Base-by-base conservation (phyloP, 169 alveolate species). In the Eimeria necatrix region DNA sequence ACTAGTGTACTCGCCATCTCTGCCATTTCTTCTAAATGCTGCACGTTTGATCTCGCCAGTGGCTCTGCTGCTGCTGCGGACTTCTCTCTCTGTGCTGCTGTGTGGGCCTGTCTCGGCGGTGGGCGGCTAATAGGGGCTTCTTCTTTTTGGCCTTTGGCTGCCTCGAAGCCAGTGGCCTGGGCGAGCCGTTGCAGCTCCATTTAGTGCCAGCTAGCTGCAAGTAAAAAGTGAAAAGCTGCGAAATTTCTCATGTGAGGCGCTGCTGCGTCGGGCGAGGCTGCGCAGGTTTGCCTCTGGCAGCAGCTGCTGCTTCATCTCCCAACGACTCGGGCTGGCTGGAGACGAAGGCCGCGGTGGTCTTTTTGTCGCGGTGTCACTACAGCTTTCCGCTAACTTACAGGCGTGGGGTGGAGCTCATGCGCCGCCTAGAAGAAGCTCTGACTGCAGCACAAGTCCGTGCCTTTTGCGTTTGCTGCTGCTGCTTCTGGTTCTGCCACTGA, bases 271-370 rank as follows among this genome's bases (percentile, higher is more conserved):
- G 18, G 7, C 41, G 46, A 46, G 64, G 22, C 85, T 9, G 6
- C 6, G 53, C 85, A 87, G 93, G 93, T 10, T 61, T 89, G 22
- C 94, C 86, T 10, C 32, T 12, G 3, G 76, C 87, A 8, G 26
- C 94, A 4, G 94, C 88, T 0, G 70, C 94, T 10, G 46, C 88
- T 1, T 41, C 52, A 24, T 41, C 94, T 7, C 56, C 94, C 8
- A 71, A 59, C 56, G 60, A 70, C 4, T 88, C 86, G 22, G 73
- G 26, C 51, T 89, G 94, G 94, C 22, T 89, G 60, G 64, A 24
- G 14, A 78, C 94, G 51, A 89, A 89, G 61, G 94, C 94, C 3
- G 94, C 83, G 3, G 88, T 89, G 24, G 94, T 89, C 4, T 89
- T 89, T 68, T 78, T 89, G 10, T 70, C 94, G 18, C 74, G 94